These are phyloP conservation scores for Nigrospora sphaerica DNA, from an alignment of 2,329 filamentous ascomycete species.

Conservation along the genomic window DNA sequence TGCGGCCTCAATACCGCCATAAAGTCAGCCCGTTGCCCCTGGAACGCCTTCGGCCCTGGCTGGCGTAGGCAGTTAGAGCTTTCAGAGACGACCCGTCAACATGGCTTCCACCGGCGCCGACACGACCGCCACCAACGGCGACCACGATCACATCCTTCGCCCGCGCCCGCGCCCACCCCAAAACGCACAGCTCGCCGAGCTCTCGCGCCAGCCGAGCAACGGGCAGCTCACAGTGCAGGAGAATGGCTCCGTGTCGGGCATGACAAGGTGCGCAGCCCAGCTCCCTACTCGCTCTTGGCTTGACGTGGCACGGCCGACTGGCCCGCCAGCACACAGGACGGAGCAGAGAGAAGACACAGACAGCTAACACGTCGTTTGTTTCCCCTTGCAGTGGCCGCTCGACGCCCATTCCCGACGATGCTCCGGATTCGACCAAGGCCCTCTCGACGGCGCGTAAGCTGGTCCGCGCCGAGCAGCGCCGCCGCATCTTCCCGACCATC, in stretches of 20 bases:
- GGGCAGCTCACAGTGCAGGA: slow-evolving; percentile 24
- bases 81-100: background rate
- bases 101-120: slow-evolving; percentile 7
- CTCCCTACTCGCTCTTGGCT: background rate
- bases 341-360: background rate
- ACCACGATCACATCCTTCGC: slow-evolving; percentile 37
- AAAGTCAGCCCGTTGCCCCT: too few relatives aligned
- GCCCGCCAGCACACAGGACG: background rate
- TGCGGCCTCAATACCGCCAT: too few relatives aligned
- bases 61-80: too few relatives aligned
- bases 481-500: slow-evolving; percentile 85
- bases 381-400: slow-evolving; percentile 60
- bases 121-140: slow-evolving; percentile 7
- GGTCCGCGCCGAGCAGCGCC: slow-evolving; percentile 71
- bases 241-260: slow-evolving; percentile 30
- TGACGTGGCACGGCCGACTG: background rate
- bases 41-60: too few relatives aligned
- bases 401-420: slow-evolving; percentile 80
- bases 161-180: slow-evolving; percentile 43
- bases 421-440: slow-evolving; percentile 83
- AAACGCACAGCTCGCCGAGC: slow-evolving; percentile 37
- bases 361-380: slow-evolving; percentile 5
- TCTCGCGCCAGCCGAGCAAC: slow-evolving; percentile 34
- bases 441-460: slow-evolving; percentile 81
- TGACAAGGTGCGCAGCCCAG: slow-evolving; percentile 35